These are phyloP conservation scores for Aspergillus ostianus DNA, from an alignment of 495 filamentous ascomycete species.

Conservation along the genomic window DNA sequence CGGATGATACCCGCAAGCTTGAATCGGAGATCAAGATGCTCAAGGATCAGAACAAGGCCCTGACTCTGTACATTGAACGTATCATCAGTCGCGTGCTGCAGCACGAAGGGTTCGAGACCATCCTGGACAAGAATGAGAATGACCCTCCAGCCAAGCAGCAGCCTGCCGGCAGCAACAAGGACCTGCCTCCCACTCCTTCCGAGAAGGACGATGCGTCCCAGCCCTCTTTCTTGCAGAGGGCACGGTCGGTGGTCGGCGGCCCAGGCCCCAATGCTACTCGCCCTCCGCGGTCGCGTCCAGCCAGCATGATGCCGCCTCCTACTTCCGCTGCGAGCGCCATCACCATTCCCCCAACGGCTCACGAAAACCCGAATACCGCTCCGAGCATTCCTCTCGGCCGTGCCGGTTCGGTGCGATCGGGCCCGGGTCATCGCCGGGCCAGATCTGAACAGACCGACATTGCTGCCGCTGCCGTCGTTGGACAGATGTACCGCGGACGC, in stretches of 20 bases:
- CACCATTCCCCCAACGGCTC: slow-evolving; percentile 46
- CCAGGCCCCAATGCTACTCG: slow-evolving; percentile 37
- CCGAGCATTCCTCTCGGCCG: slow-evolving; percentile 76
- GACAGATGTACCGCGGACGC: slow-evolving; percentile 78
- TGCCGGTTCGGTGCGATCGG: slow-evolving; percentile 54
- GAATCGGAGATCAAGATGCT: slow-evolving; percentile 77
- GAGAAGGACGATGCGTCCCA: slow-evolving; percentile 52
- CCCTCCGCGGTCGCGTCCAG: slow-evolving; percentile 57
- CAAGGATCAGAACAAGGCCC: slow-evolving; percentile 93
- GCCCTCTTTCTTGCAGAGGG: slow-evolving; percentile 70
- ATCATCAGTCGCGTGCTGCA: slow-evolving; percentile 93
- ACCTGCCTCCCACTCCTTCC: slow-evolving; percentile 76
- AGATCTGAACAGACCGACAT: slow-evolving; percentile 69
- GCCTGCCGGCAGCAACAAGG: slow-evolving; percentile 61
- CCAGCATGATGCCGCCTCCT: slow-evolving; percentile 57
- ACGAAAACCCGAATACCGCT: slow-evolving; percentile 74
- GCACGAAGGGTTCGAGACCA: slow-evolving; percentile 90
- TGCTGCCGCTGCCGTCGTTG: slow-evolving; percentile 66
- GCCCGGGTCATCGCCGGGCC: slow-evolving; percentile 52
- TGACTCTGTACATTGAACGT: slow-evolving; percentile 96
- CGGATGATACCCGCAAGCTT: slow-evolving; percentile 61
- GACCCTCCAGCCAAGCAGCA: slow-evolving; percentile 29
- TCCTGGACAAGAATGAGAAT: slow-evolving; percentile 70
- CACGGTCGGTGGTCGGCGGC: slow-evolving; percentile 62
- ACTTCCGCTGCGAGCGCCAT: slow-evolving; percentile 31